Evolutionary conservation across 441 rosid genomes (phyloP), one percentile per base, ranked within the genome.

Genomic region (Pelargonium fulgidum): DNA sequence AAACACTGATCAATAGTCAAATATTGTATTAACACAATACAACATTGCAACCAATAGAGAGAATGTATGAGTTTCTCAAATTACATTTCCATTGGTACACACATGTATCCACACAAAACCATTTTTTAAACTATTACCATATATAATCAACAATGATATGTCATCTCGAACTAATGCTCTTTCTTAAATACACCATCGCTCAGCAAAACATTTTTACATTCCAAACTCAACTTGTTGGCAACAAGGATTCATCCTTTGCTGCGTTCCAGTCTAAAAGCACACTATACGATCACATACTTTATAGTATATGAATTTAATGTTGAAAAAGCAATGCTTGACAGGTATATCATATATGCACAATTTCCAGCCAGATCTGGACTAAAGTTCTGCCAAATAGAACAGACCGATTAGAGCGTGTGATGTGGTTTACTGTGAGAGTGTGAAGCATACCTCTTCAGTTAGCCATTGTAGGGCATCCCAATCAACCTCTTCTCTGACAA

Each of bases 401-500:
- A n/a, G n/a, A n/a, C n/a, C n/a, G n/a, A n/a, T n/a, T n/a, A n/a
- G n/a, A n/a, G n/a, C n/a, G n/a, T n/a, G n/a, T n/a, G n/a, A n/a
- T n/a, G n/a, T n/a, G n/a, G n/a, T n/a, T 64, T 4, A 33, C 36
- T 29, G 36, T 29, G 3, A 29, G 36, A 14, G 3, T 67, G 2
- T 17, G 39, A 69, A 74, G 67, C 79, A 65, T 83, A 93, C 97
- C 96, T 91, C 98, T 79, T 89, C 97, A 0, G 91, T 85, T 69
- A 93, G 79, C 84, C 96, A 86, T 62, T 77, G 82, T 67, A 93
- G 81, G 17, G 90, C 82, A 71, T 91, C 91, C 98, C 94, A 91
- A 65, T 91, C 96, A 48, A 93, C 85, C 81, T 93, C 98, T 83
- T 93, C 98, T n/a, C 82, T 81, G 7, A 80, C 77, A 81, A 93